Conservation (phyloP, 495 filamentous ascomycete species). For the Elaphomyces granulatus region DNA sequence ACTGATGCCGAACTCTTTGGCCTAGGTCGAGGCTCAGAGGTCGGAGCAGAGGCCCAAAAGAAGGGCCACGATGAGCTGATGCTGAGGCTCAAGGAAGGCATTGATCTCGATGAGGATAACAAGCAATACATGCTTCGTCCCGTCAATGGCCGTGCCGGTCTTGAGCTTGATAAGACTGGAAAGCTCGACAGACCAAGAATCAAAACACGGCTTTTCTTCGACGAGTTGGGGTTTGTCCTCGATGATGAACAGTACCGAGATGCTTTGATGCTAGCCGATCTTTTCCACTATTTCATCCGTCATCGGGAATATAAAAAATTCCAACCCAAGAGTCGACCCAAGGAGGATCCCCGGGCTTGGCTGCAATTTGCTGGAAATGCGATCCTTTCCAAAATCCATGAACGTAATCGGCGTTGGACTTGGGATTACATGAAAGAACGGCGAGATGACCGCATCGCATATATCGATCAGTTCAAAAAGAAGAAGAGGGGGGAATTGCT, state of each 20-base stretch:
- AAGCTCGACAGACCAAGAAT: conserved; percentile 68
- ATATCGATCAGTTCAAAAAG: conserved; percentile 92
- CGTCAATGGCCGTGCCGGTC: conserved; percentile 78
- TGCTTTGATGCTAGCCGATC: conserved; percentile 89
- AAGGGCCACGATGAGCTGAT: conserved; percentile 61
- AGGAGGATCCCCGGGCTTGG: conserved; percentile 88
- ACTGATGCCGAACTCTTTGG: conserved; percentile 77
- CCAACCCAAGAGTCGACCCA: conserved; percentile 71
- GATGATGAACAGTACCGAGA: conserved; percentile 97
- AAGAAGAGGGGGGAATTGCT: conserved; percentile 65
- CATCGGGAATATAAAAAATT: conserved; percentile 95
- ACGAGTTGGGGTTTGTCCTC: conserved; percentile 88
- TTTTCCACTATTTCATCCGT: conserved; percentile 95
- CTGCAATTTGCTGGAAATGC: conserved; percentile 77
- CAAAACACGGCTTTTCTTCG: conserved; percentile 81
- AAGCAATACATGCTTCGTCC: conserved; percentile 85
- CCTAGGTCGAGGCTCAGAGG: conserved; percentile 46
- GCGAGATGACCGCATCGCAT: conserved; percentile 73
- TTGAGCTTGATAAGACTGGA: conserved; percentile 87
- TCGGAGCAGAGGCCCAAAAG: conserved; percentile 48
- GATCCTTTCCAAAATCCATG: conserved; percentile 83
- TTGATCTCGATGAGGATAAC: conserved; percentile 59
- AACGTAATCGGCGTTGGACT: conserved; percentile 76
- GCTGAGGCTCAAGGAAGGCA: conserved; percentile 56
- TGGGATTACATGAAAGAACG: conserved; percentile 91